Base-by-base conservation (phyloP, 768 basidiomycete species). In the Termitomyces sp. region DNA sequence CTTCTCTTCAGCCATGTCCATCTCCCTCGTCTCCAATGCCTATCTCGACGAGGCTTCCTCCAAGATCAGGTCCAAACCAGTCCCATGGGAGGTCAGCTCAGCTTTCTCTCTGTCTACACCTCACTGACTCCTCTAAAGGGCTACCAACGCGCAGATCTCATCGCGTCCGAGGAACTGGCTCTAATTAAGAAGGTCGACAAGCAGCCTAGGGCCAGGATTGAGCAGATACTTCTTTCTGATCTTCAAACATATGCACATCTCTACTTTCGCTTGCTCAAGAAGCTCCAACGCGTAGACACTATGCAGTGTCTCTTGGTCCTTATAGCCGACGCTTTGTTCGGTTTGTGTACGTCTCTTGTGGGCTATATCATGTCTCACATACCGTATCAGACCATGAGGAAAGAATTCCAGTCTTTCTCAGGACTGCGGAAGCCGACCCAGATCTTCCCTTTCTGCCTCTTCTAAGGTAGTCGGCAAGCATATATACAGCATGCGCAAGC, bases 171-270 rank as follows among this genome's bases (percentile, higher is more conserved):
- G 56, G 95, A 98, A 69, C 82, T 97, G 16, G 74, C 81, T 11
- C 81, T 91, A 62, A 87, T 98, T 68, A 97, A 97, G 82, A 90
- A 84, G 67, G 88, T 97, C 21, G 93, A 95, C 71, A 83, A 89
- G 59, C 90, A 91, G 65, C 78, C 90, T 44, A 82, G 79, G 69
- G 72, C 85, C 54, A 87, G 85, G 78, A 82, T 79, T 19, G 89
- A 95, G 64, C 84, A 89, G 3, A 74, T 92, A 14, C 82, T 92
- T 45, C 76, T 92, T 10, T 89, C 91, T 2, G 94, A 97, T 70
- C 92, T 90, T 46, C 80, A 79, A 59, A 78, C 82, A 57, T 98
- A 95, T 71, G 90, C 93, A 2, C 76, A 83, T n/a, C 78, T 98
- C 40, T 99, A 95, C 73, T 86, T 97, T 45, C 86, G 86, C 54